Conservation (phyloP, 2,329 filamentous ascomycete genomes). For the Xylaria sp. region DNA sequence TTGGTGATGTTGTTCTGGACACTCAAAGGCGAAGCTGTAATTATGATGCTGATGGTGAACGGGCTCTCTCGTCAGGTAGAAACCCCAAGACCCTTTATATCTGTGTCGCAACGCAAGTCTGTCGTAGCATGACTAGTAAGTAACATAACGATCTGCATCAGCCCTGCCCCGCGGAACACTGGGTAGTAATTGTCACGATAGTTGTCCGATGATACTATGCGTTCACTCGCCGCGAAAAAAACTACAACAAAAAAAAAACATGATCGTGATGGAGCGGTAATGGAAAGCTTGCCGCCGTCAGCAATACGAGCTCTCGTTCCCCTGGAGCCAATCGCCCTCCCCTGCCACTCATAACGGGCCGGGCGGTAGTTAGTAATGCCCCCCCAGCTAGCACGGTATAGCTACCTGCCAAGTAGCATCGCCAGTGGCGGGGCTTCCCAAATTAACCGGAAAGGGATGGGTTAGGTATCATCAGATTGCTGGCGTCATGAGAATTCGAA, state of each 20-base stretch:
- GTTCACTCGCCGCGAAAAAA: neutral
- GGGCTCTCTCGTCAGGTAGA: slow-evolving; percentile 3
- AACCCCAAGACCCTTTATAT: neutral
- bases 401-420: neutral
- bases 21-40: neutral
- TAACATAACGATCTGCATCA: slow-evolving; percentile 20
- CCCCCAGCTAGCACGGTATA: neutral
- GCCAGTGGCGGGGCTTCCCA: neutral
- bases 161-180: neutral
- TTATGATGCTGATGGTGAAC: neutral
- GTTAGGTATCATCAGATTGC: slow-evolving; percentile 5
- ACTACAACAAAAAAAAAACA: slow-evolving; percentile 6
- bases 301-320: slow-evolving; percentile 32
- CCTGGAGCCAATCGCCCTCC: slow-evolving; percentile 22
- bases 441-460: slow-evolving; percentile 16
- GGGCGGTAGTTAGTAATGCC: neutral
- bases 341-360: slow-evolving; percentile 5
- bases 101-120: too few species aligned
- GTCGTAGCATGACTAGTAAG: neutral
- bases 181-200: slow-evolving; percentile 4
- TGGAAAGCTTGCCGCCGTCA: slow-evolving; percentile 21
- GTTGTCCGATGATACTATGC: neutral
- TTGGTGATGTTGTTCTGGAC: neutral
- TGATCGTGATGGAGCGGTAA: slow-evolving; percentile 4
- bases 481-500: neutral